Conservation (phyloP, 2,329 filamentous ascomycete genomes). For the Ophiostoma sp. region DNA sequence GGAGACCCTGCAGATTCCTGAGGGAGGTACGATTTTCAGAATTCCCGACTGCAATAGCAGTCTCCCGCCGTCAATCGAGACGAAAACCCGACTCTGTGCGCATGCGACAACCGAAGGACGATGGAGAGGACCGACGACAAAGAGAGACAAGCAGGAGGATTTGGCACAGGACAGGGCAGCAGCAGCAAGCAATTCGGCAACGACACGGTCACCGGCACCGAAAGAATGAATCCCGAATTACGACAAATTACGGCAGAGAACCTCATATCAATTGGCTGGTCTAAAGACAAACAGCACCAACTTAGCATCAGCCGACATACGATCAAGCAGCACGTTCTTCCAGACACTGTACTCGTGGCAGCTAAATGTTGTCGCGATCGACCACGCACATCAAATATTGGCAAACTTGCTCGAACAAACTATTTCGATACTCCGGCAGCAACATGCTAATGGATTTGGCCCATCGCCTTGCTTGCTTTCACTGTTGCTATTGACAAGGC, state of each 20-base stretch:
- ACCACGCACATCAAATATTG: background rate
- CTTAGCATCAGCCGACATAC: background rate
- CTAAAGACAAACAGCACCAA: background rate
- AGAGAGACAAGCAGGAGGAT: background rate
- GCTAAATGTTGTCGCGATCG: background rate
- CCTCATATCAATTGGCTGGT: background rate
- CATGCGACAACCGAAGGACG: slow-evolving; percentile 18
- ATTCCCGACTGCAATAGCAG: background rate
- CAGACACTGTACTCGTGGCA: background rate
- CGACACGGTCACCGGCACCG: background rate
- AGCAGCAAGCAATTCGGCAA: background rate
- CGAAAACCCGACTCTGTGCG: slow-evolving; percentile 13
- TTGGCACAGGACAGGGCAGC: background rate
- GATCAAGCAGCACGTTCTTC: background rate
- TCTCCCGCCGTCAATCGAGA: slow-evolving; percentile 14
- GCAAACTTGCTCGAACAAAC: background rate
- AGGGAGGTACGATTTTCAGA: slow-evolving; percentile 64
- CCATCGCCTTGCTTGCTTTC: background rate
- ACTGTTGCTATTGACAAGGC: background rate
- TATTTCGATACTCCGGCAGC: background rate
- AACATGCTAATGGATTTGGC: background rate
- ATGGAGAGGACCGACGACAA: background rate
- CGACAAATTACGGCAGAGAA: background rate
- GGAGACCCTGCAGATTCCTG: slow-evolving; percentile 91
- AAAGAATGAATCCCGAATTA: background rate